Percentiles rank a stretch among this genome's conserved stretches.
These are phyloP conservation scores for Endoconidiophora laricicola DNA, from an alignment of 2,329 filamentous ascomycete genomes.

Conservation along the genomic window DNA sequence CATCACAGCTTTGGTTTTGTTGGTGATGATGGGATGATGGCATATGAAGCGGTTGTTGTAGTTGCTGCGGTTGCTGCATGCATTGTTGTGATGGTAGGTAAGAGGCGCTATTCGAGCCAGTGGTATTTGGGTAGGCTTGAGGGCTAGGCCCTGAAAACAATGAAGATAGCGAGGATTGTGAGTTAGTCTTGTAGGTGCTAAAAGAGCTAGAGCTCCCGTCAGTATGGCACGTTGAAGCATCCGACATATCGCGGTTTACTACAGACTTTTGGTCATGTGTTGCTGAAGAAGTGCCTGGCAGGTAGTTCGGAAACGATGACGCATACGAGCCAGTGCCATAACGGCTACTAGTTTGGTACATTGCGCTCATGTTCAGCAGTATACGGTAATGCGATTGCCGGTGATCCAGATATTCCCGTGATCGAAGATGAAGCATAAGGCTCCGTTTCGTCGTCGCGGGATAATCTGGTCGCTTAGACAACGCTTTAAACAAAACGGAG, in stretches of 20 bases:
- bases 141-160: neutral
- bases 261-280: too few relatives aligned
- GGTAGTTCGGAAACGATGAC: slow-evolving; percentile 2
- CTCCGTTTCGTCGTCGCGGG: too few relatives aligned
- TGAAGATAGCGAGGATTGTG: neutral
- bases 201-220: neutral
- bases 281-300: neutral
- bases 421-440: too few relatives aligned
- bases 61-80: neutral
- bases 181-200: neutral
- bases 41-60: neutral
- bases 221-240: too few relatives aligned
- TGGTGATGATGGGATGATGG: neutral
- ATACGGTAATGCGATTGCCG: neutral
- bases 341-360: slow-evolving; percentile 2
- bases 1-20: neutral
- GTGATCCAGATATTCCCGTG: too few relatives aligned
- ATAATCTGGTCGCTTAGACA: too few relatives aligned
- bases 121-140: neutral
- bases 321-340: slow-evolving; percentile 4
- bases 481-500: too few relatives aligned
- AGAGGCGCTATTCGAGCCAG: neutral
- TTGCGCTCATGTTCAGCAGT: slow-evolving; percentile 1
- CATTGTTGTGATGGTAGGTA: slow-evolving; percentile 2
- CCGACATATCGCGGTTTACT: too few relatives aligned